Conservation (phyloP, 2,329 filamentous ascomycete genomes). For the Colletotrichum salicis region DNA sequence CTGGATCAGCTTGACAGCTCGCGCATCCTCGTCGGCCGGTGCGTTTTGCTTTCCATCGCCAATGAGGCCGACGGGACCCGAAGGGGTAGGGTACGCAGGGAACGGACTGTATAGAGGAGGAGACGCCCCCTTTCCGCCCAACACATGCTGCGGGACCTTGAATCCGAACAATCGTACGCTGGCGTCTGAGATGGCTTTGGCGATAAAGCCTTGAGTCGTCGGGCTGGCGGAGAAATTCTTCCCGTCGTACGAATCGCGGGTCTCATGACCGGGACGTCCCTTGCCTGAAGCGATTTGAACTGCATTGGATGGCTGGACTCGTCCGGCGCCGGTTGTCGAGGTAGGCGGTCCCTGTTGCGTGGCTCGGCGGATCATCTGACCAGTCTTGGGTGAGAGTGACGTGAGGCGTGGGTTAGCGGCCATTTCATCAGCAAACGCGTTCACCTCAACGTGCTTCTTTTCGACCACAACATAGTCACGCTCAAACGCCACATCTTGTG, state of each 20-base stretch:
- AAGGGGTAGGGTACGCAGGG: slow-evolving; percentile 81
- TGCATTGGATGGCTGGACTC: slow-evolving; percentile 74
- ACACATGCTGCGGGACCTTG: slow-evolving; percentile 72
- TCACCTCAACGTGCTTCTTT: slow-evolving; percentile 94
- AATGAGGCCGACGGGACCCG: slow-evolving; percentile 70
- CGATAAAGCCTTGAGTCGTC: slow-evolving; percentile 89
- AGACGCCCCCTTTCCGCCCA: slow-evolving; percentile 69
- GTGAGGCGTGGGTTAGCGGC: slow-evolving; percentile 80
- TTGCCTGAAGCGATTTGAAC: slow-evolving; percentile 79
- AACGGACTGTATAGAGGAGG: slow-evolving; percentile 85
- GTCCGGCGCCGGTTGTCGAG: slow-evolving; percentile 75
- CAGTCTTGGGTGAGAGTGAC: slow-evolving; percentile 62
- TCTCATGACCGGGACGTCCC: slow-evolving; percentile 73
- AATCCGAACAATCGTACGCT: slow-evolving; percentile 80
- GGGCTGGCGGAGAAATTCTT: slow-evolving; percentile 75
- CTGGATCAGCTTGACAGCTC: slow-evolving; percentile 84
- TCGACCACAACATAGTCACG: slow-evolving; percentile 96
- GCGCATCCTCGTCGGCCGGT: slow-evolving; percentile 80
- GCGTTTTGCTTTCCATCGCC: slow-evolving; percentile 71
- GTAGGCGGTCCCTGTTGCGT: slow-evolving; percentile 80
- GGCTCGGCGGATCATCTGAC: slow-evolving; percentile 76
- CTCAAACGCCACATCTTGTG: slow-evolving; percentile 89
- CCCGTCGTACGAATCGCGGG: slow-evolving; percentile 80
- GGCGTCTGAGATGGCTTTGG: slow-evolving; percentile 94
- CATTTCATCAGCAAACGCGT: slow-evolving; percentile 95